A percentile compares a stretch with the other conserved stretches of the same genome.
phyloP scores from a whole-genome alignment of 208 protist genomes.

The Leishmania amazonensis region DNA sequence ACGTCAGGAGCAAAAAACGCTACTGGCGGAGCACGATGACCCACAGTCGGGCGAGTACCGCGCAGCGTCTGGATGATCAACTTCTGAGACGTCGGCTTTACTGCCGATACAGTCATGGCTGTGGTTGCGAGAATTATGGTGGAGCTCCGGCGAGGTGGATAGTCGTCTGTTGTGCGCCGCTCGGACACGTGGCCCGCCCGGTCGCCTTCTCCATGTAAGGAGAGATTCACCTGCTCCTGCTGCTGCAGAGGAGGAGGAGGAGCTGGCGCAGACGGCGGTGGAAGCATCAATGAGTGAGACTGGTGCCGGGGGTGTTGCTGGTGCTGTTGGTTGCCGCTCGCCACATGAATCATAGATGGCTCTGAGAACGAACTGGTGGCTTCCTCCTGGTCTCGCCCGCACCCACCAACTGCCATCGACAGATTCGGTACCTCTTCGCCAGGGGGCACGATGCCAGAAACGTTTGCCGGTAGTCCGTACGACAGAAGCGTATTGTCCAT shows the following conservation, averaged over 20 bases:
- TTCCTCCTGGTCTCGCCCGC: not conserved
- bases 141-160: constrained; percentile 10
- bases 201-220: not conserved
- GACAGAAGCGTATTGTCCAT: not conserved
- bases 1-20: not conserved
- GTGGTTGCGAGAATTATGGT: not conserved
- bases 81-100: constrained; percentile 9
- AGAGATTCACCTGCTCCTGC: not conserved
- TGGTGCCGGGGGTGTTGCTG: not conserved
- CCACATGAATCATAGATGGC: not conserved
- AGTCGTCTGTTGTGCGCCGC: constrained; percentile 11
- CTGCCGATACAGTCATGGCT: not conserved
- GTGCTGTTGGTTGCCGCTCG: not conserved
- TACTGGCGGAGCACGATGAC: not conserved
- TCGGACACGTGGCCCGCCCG: not conserved
- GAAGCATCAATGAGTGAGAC: not conserved
- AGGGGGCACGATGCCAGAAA: not conserved
- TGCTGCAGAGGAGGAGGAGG: not conserved
- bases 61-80: constrained; percentile 5
- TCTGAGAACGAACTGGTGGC: not conserved
- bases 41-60: not conserved
- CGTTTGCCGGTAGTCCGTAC: not conserved
- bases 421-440: not conserved
- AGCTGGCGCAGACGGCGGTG: not conserved
- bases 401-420: not conserved